Percentiles rank a stretch among this genome's conserved stretches.
These are phyloP conservation scores for Plasmodium coatneyi DNA, from an alignment of 169 alveolate species.

Conservation along the genomic window DNA sequence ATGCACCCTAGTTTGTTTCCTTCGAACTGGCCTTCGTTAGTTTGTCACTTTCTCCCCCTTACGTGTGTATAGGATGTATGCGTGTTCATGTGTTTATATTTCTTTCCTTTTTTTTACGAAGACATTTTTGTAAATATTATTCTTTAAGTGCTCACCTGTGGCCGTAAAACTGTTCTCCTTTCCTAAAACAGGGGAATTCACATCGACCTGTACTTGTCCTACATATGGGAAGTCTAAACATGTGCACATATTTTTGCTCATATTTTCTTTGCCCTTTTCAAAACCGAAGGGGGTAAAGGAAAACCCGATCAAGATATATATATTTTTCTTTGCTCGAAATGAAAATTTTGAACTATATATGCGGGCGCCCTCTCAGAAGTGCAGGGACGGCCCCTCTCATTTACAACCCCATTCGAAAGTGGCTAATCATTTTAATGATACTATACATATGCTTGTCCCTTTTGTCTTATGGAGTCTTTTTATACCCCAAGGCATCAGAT, in stretches of 20 bases:
- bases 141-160: background rate
- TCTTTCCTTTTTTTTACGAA: background rate
- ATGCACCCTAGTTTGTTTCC: background rate
- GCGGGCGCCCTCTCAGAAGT: constrained; percentile 75
- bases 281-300: background rate
- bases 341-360: constrained; percentile 75
- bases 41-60: background rate
- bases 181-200: background rate
- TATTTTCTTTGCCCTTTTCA: background rate
- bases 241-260: background rate
- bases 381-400: constrained; percentile 83
- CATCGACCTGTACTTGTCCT: background rate
- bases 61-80: background rate
- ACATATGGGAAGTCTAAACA: background rate
- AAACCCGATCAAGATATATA: background rate
- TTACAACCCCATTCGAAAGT: constrained; percentile 80
- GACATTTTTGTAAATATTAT: background rate
- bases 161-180: background rate
- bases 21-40: background rate
- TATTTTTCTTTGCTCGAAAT: constrained; percentile 15
- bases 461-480: constrained; percentile 75
- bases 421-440: constrained; percentile 76
- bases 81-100: background rate
- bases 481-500: constrained; percentile 80
- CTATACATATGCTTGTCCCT: constrained; percentile 73